phyloP scores from a whole-genome alignment of 1,284 basidiomycete genomes.

The Moniliophthora roreri region DNA sequence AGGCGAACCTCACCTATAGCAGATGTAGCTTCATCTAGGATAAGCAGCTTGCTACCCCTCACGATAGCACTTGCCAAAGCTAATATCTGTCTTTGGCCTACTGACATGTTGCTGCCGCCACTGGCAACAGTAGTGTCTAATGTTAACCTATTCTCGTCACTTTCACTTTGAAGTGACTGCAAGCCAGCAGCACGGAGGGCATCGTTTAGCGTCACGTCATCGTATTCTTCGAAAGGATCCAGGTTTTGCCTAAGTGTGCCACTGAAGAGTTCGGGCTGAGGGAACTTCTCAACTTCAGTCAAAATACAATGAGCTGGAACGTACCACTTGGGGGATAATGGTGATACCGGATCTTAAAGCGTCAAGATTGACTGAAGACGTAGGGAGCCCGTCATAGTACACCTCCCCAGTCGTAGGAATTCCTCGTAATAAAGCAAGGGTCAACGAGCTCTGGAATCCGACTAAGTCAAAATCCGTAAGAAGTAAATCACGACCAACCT shows the following conservation, averaged over 20 bases:
- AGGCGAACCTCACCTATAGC: conserved; percentile 27
- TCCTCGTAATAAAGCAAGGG: conserved; percentile 53
- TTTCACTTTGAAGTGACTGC: conserved; percentile 32
- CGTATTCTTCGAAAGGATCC: conserved; percentile 57
- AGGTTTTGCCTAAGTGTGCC: conserved; percentile 47
- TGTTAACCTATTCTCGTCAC: conserved; percentile 27
- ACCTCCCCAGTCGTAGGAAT: conserved; percentile 60
- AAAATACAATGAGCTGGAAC: conserved; percentile 13
- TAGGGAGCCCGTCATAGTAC: conserved; percentile 48
- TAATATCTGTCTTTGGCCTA: conserved; percentile 70
- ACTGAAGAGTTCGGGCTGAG: conserved; percentile 47
- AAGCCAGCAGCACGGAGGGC: conserved; percentile 39
- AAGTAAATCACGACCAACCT: conserved; percentile 44
- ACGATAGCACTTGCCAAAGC: conserved; percentile 60
- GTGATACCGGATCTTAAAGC: conserved; percentile 61
- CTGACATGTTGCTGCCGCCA: conserved; percentile 34
- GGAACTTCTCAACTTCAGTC: not conserved
- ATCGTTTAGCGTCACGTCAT: conserved; percentile 46
- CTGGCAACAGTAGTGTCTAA: conserved; percentile 33
- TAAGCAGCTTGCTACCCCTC: conserved; percentile 54
- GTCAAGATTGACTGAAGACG: conserved; percentile 60
- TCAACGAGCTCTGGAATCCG: conserved; percentile 47
- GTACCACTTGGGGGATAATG: conserved; percentile 56
- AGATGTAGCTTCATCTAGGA: conserved; percentile 54
- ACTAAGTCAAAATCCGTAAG: conserved; percentile 10